phyloP scores from a whole-genome alignment of 768 basidiomycete species.

The Piloderma croceum region DNA sequence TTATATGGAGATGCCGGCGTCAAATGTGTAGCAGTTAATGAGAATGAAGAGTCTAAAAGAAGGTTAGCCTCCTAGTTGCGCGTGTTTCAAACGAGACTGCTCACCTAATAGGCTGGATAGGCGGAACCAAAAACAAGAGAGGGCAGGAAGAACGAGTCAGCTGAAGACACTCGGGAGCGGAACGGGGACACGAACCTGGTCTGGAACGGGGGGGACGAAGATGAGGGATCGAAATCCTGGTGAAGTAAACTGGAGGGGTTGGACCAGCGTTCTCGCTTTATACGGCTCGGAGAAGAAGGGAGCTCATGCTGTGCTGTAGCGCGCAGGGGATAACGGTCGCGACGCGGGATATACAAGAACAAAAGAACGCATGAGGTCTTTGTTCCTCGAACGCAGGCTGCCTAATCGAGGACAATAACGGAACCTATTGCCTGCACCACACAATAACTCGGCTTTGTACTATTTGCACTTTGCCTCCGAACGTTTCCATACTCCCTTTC shows the following conservation, averaged over 20 bases:
- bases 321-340: too few relatives aligned
- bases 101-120: background rate
- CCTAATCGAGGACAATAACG: too few relatives aligned
- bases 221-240: background rate
- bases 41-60: slow-evolving; percentile 2
- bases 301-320: too few relatives aligned
- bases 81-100: background rate
- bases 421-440: too few relatives aligned
- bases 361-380: too few relatives aligned
- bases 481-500: too few relatives aligned
- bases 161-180: background rate
- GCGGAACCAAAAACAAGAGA: slow-evolving; percentile 2
- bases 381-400: too few relatives aligned
- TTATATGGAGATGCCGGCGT: slow-evolving; percentile 17
- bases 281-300: too few relatives aligned
- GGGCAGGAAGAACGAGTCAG: background rate
- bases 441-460: too few relatives aligned
- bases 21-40: slow-evolving; percentile 20
- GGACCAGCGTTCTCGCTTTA: too few relatives aligned
- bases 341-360: too few relatives aligned
- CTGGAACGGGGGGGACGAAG: background rate
- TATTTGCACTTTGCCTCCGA: too few relatives aligned
- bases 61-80: background rate
- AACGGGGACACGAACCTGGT: background rate
- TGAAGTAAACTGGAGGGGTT: background rate